Conservation (phyloP, 2,329 filamentous ascomycete genomes). For the Chaetothyriales sp. region DNA sequence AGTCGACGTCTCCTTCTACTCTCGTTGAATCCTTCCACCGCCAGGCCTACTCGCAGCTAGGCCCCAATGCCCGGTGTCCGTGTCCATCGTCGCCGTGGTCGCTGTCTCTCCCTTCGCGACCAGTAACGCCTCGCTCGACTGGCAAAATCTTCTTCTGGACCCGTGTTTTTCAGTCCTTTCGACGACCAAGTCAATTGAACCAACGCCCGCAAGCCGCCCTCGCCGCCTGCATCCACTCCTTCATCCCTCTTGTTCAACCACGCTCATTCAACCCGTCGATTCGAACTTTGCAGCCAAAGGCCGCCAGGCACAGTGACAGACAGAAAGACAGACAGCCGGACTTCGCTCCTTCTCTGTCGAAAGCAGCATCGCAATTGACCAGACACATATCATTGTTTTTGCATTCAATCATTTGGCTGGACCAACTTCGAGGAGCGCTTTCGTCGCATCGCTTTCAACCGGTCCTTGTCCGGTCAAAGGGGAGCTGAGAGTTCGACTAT, state of each 20-base stretch:
- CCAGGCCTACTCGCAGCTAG: conserved; percentile 10
- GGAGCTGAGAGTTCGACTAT: neutral
- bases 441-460: neutral
- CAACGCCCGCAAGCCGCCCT: neutral
- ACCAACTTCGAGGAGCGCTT: neutral
- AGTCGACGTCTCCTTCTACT: neutral
- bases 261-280: neutral
- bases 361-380: neutral
- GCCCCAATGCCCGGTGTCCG: conserved; percentile 17
- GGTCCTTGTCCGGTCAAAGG: neutral
- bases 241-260: conserved; percentile 1
- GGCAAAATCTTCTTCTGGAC: conserved; percentile 4
- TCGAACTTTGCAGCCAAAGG: neutral
- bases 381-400: neutral
- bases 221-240: conserved; percentile 13
- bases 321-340: neutral
- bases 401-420: neutral
- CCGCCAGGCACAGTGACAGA: neutral
- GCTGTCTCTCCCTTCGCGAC: conserved; percentile 16
- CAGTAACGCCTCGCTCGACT: conserved; percentile 16
- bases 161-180: neutral
- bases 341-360: neutral
- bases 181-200: neutral
- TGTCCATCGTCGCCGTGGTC: conserved; percentile 20
- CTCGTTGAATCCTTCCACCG: conserved; percentile 1